A percentile compares a stretch with the other conserved stretches of the same genome.
These are phyloP conservation scores for Magnusiomyces suaveolens DNA, from an alignment of 1,139 yeast genomes.

Conservation along the genomic window DNA sequence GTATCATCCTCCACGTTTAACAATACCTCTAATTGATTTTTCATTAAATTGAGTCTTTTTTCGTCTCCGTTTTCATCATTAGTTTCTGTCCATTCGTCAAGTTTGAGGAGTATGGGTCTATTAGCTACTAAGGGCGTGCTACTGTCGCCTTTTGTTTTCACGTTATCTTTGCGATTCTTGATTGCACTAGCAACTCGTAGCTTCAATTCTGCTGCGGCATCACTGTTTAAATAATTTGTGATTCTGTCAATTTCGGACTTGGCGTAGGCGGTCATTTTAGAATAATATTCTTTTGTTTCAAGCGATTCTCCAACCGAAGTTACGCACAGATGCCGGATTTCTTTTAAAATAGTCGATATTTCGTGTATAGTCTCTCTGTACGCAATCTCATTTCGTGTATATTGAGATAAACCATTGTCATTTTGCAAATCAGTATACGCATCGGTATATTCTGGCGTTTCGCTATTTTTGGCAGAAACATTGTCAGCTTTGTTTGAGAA, in stretches of 20 bases:
- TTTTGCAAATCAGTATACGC: too few species aligned
- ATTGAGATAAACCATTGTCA: too few species aligned
- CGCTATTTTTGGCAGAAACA: not conserved
- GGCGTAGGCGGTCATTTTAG: not conserved
- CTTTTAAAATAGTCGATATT: not conserved
- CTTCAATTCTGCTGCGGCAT: not conserved
- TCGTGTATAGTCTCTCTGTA: too few species aligned
- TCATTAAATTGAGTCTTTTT: not conserved
- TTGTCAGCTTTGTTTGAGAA: not conserved
- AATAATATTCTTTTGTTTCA: not conserved
- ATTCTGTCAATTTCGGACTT: not conserved
- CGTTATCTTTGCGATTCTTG: not conserved
- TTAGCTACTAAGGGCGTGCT: not conserved
- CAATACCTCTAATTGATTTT: not conserved
- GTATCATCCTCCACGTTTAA: not conserved
- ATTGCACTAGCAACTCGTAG: not conserved
- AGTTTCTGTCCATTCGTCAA: not conserved
- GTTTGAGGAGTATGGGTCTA: not conserved
- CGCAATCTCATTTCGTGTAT: too few species aligned
- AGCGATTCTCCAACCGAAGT: constrained; percentile 2
- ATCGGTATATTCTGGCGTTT: not conserved
- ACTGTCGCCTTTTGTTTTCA: too few species aligned
- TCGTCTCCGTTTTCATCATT: not conserved
- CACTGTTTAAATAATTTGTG: not conserved
- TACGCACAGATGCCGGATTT: not conserved